Conservation (phyloP, 495 filamentous ascomycete species). For the Hypomontagnella submonticulosa region DNA sequence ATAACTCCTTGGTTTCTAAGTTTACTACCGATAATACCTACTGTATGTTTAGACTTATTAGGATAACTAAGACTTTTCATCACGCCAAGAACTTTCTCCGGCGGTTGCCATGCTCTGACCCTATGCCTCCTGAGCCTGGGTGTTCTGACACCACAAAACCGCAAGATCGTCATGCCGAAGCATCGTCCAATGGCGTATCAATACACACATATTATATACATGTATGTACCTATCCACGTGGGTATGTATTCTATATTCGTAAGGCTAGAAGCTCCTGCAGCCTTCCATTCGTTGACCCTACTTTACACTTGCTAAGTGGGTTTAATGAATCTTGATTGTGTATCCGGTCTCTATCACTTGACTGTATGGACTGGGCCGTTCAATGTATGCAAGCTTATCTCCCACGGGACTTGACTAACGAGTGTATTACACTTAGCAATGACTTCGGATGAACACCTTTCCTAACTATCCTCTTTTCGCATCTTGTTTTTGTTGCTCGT, state of each 20-base stretch:
- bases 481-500: no score
- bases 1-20: conserved; percentile 1
- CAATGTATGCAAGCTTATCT: conserved; percentile 5
- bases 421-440: not conserved
- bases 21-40: not conserved
- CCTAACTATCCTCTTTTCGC: no score
- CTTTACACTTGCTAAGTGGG: no score
- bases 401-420: not conserved
- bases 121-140: conserved; percentile 17
- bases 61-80: conserved; percentile 1
- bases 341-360: not conserved
- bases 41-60: conserved; percentile 6
- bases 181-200: conserved; percentile 11
- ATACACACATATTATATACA: not conserved
- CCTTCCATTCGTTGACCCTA: no score
- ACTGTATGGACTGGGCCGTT: not conserved
- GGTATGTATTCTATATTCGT: no score
- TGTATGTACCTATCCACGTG: no score
- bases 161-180: conserved; percentile 44
- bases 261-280: no score
- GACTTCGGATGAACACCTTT: not conserved
- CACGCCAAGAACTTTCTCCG: conserved; percentile 28
- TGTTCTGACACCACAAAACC: conserved; percentile 37
- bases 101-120: conserved; percentile 20
- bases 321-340: not conserved